These are phyloP conservation scores for Kuraishia floccosa DNA, from an alignment of 805 yeast species.

Conservation along the genomic window DNA sequence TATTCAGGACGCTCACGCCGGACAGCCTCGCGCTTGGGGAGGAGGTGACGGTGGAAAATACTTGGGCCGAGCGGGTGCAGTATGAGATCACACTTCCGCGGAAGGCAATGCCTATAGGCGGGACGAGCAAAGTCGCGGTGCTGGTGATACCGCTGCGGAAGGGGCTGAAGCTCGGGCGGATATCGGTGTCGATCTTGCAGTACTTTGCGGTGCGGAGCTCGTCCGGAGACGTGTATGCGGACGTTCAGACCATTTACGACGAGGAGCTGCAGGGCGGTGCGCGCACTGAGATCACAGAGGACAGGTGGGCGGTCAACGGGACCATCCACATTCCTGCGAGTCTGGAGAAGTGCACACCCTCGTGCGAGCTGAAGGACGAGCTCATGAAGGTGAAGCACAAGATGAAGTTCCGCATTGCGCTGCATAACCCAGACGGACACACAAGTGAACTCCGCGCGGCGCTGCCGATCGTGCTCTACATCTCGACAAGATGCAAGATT, in stretches of 20 bases:
- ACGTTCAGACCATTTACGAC: constrained; percentile 15
- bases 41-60: constrained; percentile 32
- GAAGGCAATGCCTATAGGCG: constrained; percentile 36
- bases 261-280: constrained; percentile 24
- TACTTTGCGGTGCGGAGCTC: constrained; percentile 11
- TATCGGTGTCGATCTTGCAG: constrained; percentile 22
- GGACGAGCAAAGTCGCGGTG: constrained; percentile 26
- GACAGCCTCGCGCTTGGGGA: constrained; percentile 26
- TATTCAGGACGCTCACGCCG: constrained; percentile 31
- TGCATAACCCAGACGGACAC: constrained; percentile 38
- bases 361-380: constrained; percentile 26
- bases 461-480: constrained; percentile 31
- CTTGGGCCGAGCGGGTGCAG: constrained; percentile 43
- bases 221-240: constrained; percentile 10
- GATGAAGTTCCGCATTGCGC: constrained; percentile 28
- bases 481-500: constrained; percentile 22
- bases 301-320: constrained; percentile 34
- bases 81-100: constrained; percentile 31
- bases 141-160: constrained; percentile 35
- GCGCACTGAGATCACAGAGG: constrained; percentile 21
- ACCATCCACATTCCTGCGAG: constrained; percentile 26
- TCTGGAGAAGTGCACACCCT: constrained; percentile 28
- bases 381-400: constrained; percentile 33
- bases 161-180: constrained; percentile 25
- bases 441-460: constrained; percentile 39